A percentile compares a stretch with the other conserved stretches of the same genome.
Evolutionary conservation across 495 filamentous ascomycete genomes (phyloP).

Genomic region (Tuber calosporum): DNA sequence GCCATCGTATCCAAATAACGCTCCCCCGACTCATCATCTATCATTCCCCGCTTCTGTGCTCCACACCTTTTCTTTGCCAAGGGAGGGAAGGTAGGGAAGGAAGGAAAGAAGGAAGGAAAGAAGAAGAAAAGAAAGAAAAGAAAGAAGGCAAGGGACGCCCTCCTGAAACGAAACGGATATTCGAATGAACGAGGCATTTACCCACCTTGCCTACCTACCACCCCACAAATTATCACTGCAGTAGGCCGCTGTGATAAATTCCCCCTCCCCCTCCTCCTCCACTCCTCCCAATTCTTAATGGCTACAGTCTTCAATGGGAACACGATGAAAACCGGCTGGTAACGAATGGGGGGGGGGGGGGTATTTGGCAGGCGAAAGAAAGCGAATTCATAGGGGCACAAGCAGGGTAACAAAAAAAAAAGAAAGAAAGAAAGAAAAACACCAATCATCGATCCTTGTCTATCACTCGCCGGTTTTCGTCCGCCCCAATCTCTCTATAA

Average conservation of each 20-base stretch:
- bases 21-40: not conserved
- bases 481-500: not conserved
- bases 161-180: not conserved
- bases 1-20: not conserved
- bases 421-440: not conserved
- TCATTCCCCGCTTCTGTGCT: not conserved
- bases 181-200: constrained; percentile 1
- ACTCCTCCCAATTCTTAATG: not conserved
- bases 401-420: not conserved
- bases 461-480: not conserved
- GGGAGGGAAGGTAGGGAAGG: not conserved
- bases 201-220: not conserved
- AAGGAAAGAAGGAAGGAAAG: not conserved
- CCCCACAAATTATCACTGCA: not conserved
- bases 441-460: not conserved
- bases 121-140: not conserved
- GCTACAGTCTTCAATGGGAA: not conserved
- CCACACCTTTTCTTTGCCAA: not conserved
- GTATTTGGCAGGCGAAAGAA: not conserved
- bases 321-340: not conserved
- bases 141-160: not conserved
- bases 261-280: not conserved
- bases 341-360: not conserved
- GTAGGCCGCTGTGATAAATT: not conserved
- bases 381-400: not conserved